Evolutionary conservation across 352 stramenopile species (phyloP).

Genomic region (Blastocystis sp.): DNA sequence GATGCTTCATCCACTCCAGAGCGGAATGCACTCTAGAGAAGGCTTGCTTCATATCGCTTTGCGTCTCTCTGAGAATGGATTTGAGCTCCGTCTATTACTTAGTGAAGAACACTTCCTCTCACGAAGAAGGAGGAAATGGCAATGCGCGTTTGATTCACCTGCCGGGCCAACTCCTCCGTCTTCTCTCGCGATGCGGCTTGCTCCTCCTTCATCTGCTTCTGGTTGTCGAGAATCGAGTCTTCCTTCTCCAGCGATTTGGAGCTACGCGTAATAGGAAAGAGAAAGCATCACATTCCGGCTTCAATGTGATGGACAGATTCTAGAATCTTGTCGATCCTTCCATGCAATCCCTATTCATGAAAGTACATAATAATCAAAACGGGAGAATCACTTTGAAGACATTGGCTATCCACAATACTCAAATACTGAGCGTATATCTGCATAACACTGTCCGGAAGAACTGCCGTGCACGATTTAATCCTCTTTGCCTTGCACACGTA

Average conservation of each 20-base stretch:
- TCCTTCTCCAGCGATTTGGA: neutral
- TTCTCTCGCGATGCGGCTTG: too few species aligned
- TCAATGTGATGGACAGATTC: neutral
- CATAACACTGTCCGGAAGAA: neutral
- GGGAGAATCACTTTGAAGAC: neutral
- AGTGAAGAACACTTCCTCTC: too few species aligned
- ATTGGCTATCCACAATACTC: neutral
- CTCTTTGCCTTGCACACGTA: conserved; percentile 17
- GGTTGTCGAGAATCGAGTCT: neutral
- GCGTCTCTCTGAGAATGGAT: too few species aligned
- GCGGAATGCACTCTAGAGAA: neutral
- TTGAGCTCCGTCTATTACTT: too few species aligned
- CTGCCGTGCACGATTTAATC: neutral
- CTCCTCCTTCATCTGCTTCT: neutral
- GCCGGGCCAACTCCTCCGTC: too few species aligned
- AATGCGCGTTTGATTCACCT: too few species aligned
- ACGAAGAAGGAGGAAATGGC: too few species aligned
- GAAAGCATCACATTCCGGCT: neutral
- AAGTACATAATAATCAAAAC: neutral
- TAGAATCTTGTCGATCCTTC: conserved; percentile 27
- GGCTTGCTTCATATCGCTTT: too few species aligned
- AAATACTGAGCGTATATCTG: conserved; percentile 28
- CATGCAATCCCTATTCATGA: conserved; percentile 12
- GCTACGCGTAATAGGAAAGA: neutral
- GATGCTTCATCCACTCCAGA: neutral